Base-by-base conservation (phyloP, 805 yeast species). In the Candida namnaoensis region DNA sequence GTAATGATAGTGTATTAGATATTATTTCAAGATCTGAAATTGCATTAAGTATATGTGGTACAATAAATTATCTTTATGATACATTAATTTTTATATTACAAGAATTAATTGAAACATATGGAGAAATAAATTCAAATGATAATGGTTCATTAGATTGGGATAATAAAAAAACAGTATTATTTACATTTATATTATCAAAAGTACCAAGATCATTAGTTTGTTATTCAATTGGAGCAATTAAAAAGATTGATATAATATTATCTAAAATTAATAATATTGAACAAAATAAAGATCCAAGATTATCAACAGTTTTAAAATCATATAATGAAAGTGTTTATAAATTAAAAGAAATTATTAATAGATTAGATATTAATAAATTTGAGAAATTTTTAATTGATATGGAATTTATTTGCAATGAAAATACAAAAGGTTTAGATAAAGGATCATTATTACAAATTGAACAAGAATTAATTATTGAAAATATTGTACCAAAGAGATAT, bases 21-120 rank as follows among this genome's bases (percentile, higher is more conserved):
- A 69, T 79, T 2, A 66, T 73, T 23, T 65, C 71, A 9, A 67
- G 88, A 48, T 81, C 80, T 33, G 88, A 82, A 50, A 69, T 78
- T 46, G 69, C 83, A 4, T 65, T 80, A 50, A 69, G 78, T 14
- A 66, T 80, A 10, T 60, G 86, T n/a, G 97, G 97, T 0, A 76
- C 83, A 34, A 77, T 84, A 8, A 76, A 87, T 51, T 91, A 97
- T 96, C 74, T 86, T 49, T 73, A 87, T 30, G 96, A 88, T 56
- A 76, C 87, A 45, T 68, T 87, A 41, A 76, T 82, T 1, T 78
- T 76, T 47, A 57, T 86, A 35, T 76, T 80, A 41, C 95, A 90
- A 58, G 95, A 91, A 48, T 60, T 83, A 32, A 54, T 81, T 24
- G 73, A 79, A 32, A 51, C 80, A n/a, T n/a, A n/a, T n/a, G n/a